A percentile compares a stretch with the other conserved stretches of the same genome.
Conservation (phyloP, 2,329 filamentous ascomycete species). For the Beauveria australis region DNA sequence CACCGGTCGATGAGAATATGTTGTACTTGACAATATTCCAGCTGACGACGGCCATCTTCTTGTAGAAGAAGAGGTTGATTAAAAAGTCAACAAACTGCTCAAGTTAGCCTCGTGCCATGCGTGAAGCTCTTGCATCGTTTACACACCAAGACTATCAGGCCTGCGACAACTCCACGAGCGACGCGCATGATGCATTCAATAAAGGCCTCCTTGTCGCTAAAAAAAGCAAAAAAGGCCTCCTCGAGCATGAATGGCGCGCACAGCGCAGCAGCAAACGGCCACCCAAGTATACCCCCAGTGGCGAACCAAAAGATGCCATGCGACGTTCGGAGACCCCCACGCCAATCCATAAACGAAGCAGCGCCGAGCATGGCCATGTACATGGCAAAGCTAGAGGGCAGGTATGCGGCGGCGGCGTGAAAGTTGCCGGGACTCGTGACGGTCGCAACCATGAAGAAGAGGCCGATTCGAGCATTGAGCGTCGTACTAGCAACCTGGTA, state of each 20-base stretch:
- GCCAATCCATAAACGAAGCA: constrained; percentile 85
- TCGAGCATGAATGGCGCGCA: constrained; percentile 74
- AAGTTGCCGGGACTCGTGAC: constrained; percentile 86
- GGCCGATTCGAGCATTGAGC: constrained; percentile 73
- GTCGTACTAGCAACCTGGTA: constrained; percentile 69
- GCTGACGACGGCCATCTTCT: constrained; percentile 65
- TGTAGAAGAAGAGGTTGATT: constrained; percentile 81
- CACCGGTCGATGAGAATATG: constrained; percentile 72
- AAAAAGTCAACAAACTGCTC: constrained; percentile 56
- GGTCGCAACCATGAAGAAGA: constrained; percentile 73
- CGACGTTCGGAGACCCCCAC: constrained; percentile 67
- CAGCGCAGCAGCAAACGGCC: constrained; percentile 86
- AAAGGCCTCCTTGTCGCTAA: constrained; percentile 50
- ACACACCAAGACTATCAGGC: constrained; percentile 60
- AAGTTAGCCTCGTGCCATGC: background rate
- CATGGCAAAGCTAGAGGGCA: constrained; percentile 97
- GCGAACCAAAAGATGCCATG: constrained; percentile 88
- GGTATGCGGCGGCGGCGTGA: constrained; percentile 75
- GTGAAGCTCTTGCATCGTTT: constrained; percentile 6
- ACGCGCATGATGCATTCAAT: constrained; percentile 54
- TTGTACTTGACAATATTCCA: constrained; percentile 97
- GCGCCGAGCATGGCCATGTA: constrained; percentile 82
- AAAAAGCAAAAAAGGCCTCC: constrained; percentile 53
- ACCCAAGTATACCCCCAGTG: constrained; percentile 75
- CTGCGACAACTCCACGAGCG: constrained; percentile 58